Evolutionary conservation across 2,329 filamentous ascomycete species (phyloP).

Genomic region (Tolypocladium cylindrosporum): DNA sequence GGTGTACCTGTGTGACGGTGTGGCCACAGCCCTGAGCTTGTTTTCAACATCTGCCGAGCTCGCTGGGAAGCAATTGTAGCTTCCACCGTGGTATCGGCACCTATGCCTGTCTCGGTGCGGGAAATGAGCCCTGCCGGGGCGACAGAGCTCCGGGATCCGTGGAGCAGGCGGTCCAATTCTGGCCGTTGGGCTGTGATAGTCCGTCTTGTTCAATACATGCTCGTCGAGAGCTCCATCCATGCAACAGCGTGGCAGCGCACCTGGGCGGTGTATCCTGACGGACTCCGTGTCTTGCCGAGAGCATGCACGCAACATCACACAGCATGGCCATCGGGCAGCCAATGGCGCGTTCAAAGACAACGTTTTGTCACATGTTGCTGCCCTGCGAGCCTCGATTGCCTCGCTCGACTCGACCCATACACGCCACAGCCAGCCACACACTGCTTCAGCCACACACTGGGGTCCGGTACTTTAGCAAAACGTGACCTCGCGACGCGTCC

Average conservation of each 20-base stretch:
- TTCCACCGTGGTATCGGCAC: no score
- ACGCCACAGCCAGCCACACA: background rate
- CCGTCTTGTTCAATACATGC: no score
- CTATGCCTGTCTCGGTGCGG: no score
- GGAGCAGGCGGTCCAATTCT: no score
- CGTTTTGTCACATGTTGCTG: background rate
- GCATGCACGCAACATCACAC: background rate
- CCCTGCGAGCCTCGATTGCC: background rate
- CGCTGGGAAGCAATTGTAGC: no score
- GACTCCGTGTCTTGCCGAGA: background rate
- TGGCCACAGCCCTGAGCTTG: background rate
- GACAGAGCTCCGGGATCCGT: no score
- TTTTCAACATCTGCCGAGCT: background rate
- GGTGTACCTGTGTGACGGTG: background rate
- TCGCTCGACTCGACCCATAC: background rate
- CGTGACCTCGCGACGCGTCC: background rate
- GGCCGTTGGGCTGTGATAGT: no score
- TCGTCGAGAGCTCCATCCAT: background rate
- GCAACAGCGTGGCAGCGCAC: background rate
- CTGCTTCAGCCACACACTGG: background rate
- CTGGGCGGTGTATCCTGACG: background rate
- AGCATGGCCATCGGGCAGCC: background rate
- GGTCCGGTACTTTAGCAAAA: background rate
- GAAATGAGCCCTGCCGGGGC: no score
- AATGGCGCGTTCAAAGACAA: background rate